Base-by-base conservation (phyloP, 805 yeast species). In the Saccharomyces kudriavzevii region DNA sequence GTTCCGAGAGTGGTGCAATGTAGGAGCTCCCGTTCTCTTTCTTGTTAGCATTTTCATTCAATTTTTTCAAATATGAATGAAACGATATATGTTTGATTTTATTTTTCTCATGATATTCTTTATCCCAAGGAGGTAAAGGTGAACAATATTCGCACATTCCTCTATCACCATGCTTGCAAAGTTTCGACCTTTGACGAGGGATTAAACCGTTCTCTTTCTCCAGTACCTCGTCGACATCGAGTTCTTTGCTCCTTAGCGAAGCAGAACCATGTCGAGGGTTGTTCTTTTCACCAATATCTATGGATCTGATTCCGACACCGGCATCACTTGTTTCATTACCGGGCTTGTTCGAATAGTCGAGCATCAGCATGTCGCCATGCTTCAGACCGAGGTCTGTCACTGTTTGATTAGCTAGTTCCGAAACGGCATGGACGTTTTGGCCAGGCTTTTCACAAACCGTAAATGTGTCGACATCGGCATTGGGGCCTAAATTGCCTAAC, bases 111-210 rank as follows among this genome's bases (percentile, higher is more conserved):
- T 84, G 84, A 67, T 90, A 92, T 24, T 77, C 80, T 58, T 77
- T 78, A 68, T 94, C 97, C 89, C 92, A 94, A 2, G 99, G 98
- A 35, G 96, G 97, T 51, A 94, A 72, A 0, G 98, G 97, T 31
- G 95, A 83, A 68, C 98, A 94, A 66, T 90, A 89, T 65, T 94
- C 99, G 70, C 99, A 94, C 98, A 94, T 94, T 1, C 98, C 99
- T 61, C 85, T 85, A 40, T 84, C 92, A 2, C 92, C 87, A 67
- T 94, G 99, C 55, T 84, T 80, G 70, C 99, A 92, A 56, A 90
- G 73, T 2, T 68, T 61, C 1, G 89, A 80, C 57, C 74, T 77
- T 40, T 74, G 70, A 31, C 99, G 77, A 28, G 77, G 70, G 53
- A 94, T 89, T 52, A 86, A 73, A 0, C 99, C 99, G 47, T 80